Base-by-base conservation (phyloP, 108 stramenopile species). In the Skeletonema potamos region DNA sequence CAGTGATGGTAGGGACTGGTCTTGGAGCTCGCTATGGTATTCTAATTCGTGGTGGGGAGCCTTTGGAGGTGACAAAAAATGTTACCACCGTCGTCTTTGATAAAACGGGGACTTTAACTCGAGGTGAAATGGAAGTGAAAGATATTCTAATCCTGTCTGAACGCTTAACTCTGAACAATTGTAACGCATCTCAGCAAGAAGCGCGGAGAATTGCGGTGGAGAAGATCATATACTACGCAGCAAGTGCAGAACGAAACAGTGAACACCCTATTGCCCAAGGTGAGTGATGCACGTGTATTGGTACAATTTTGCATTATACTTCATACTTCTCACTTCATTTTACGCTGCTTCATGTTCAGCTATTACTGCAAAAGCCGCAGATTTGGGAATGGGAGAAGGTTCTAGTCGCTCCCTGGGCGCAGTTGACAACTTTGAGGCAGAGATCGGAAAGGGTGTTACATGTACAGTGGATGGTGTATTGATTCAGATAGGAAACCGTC, bases 31-130 rank as follows among this genome's bases (percentile, higher is more conserved):
- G 73, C 9, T 82, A 81, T 68, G 96, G 96, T 6, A 85, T 97
- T 58, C 68, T 97, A 13, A 92, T 96, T 72, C 95, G 95, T 72
- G 96, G 96, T 24, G 96, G 92, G 30, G 92, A 84, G 30, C 82
- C 89, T n/a, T 71, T 97, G 54, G 92, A 97, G 73, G 56, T 66
- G 11, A 73, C 88, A 28, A 72, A 61, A 32, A 72, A 88, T 48
- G 71, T 94, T 29, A 74, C 80, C 9, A 73, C 85, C 24, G 84
- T 97, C 12, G 81, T 96, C 4, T 91, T 97, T 58, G 96, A 97
- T 76, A 97, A 97, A 81, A 97, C 96, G 10, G 96, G 96, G 30
- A 77, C 76, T 6, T 71, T 77, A 10, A 77, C 76, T 29, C 70
- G 62, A 56, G 76, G 76, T 51, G 70, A 77, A 43, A 71, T 71